Evolutionary conservation across 2,329 filamentous ascomycete species (phyloP).

Genomic region (Lecanoromycetidae sp.): DNA sequence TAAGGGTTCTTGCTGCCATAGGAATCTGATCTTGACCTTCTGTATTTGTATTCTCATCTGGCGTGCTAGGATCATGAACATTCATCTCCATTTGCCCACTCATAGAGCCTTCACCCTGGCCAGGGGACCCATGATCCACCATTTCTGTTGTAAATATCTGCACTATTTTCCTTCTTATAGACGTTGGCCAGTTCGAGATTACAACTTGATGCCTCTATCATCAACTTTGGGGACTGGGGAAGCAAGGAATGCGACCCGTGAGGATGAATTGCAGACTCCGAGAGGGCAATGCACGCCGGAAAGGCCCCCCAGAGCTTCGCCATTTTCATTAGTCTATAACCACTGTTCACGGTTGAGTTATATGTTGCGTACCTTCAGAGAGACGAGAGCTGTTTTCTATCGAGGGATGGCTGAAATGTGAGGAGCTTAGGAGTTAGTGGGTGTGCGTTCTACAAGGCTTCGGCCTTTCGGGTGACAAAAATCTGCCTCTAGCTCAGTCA

Average conservation of each 20-base stretch:
- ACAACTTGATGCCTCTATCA: no score
- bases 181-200: neutral
- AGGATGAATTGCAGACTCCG: no score
- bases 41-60: neutral
- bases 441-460: slow-evolving; percentile 16
- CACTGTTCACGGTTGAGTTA: neutral
- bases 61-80: neutral
- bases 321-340: no score
- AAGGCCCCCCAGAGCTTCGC: no score
- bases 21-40: slow-evolving; percentile 11
- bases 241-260: no score
- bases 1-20: slow-evolving; percentile 14
- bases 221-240: no score
- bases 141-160: neutral
- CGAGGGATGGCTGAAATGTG: slow-evolving; percentile 11
- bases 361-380: slow-evolving; percentile 6
- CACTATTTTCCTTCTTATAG: neutral
- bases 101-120: neutral
- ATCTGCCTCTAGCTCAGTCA: no score
- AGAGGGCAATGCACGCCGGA: no score
- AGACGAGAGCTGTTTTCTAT: neutral
- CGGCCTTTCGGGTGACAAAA: neutral
- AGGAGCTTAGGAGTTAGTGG: slow-evolving; percentile 12
- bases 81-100: slow-evolving; percentile 5
- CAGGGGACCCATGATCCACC: slow-evolving; percentile 1